Evolutionary conservation across 2,329 filamentous ascomycete species (phyloP).

Genomic region (Apiospora marii): DNA sequence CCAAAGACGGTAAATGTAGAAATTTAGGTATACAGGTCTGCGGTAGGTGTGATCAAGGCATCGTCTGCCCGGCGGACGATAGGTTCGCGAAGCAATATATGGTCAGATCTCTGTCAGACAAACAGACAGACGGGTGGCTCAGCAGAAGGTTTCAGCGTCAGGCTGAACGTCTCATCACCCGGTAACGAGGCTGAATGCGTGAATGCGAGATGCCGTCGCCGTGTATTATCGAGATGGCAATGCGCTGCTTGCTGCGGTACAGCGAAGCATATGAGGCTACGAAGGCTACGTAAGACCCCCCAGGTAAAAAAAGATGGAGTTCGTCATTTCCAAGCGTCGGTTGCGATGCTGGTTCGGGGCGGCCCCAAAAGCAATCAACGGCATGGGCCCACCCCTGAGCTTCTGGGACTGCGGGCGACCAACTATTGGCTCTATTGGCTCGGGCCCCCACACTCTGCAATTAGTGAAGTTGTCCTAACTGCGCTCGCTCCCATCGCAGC

Average conservation of each 20-base stretch:
- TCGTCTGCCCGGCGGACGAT: background rate
- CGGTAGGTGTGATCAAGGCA: conserved; percentile 3
- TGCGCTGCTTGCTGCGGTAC: background rate
- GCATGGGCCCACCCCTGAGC: conserved; percentile 15
- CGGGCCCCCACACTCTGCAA: conserved; percentile 4
- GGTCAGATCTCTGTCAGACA: conserved; percentile 13
- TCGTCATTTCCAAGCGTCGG: conserved; percentile 10
- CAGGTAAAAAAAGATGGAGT: background rate
- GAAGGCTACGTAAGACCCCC: conserved; percentile 14
- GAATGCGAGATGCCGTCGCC: background rate
- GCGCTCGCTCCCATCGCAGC: background rate
- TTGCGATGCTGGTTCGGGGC: background rate
- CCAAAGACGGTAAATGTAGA: background rate
- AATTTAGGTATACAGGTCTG: background rate
- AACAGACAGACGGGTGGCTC: background rate
- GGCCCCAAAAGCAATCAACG: conserved; percentile 11
- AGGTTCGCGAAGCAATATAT: background rate
- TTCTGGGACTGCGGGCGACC: conserved; percentile 11
- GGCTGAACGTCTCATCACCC: background rate
- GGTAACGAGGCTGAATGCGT: conserved; percentile 6
- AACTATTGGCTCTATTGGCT: conserved; percentile 19
- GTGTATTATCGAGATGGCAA: background rate
- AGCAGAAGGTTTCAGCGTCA: background rate
- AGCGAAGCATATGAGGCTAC: conserved; percentile 6
- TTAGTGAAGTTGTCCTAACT: conserved; percentile 6